A percentile compares a stretch with the other conserved stretches of the same genome.
These are phyloP conservation scores for Zymoseptoria tritici DNA, from an alignment of 2,329 filamentous ascomycete genomes.

Conservation along the genomic window DNA sequence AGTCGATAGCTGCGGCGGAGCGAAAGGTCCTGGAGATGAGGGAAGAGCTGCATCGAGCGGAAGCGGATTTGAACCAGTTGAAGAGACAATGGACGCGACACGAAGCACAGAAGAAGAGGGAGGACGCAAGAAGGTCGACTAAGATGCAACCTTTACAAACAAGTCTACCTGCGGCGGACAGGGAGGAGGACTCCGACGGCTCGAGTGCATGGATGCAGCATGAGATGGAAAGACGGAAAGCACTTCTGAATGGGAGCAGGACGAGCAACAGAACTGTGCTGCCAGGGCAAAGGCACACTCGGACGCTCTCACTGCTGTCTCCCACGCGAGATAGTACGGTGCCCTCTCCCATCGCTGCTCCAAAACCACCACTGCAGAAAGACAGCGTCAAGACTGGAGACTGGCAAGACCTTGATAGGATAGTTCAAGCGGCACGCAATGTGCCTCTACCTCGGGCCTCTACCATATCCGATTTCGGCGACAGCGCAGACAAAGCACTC, in stretches of 20 bases:
- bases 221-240: constrained; percentile 68
- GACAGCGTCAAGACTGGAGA: constrained; percentile 18
- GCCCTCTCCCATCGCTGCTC: constrained; percentile 1
- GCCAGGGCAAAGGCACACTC: constrained; percentile 51
- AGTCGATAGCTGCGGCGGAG: constrained; percentile 86
- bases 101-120: constrained; percentile 68
- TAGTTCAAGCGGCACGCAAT: not conserved
- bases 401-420: constrained; percentile 6
- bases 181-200: constrained; percentile 31
- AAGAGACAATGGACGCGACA: constrained; percentile 78
- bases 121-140: constrained; percentile 55
- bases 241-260: constrained; percentile 48
- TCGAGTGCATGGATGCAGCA: constrained; percentile 38
- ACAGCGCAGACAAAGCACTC: constrained; percentile 6
- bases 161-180: constrained; percentile 25
- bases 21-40: constrained; percentile 80
- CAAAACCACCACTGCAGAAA: constrained; percentile 17
- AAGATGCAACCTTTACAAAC: constrained; percentile 50
- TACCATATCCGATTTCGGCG: not conserved
- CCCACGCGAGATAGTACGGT: constrained; percentile 34
- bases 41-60: constrained; percentile 80
- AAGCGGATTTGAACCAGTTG: constrained; percentile 64
- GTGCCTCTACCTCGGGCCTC: not conserved
- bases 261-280: constrained; percentile 53
- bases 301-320: constrained; percentile 78